Conservation (phyloP, 2,329 filamentous ascomycete genomes). For the Sodiomyces alkalinus region DNA sequence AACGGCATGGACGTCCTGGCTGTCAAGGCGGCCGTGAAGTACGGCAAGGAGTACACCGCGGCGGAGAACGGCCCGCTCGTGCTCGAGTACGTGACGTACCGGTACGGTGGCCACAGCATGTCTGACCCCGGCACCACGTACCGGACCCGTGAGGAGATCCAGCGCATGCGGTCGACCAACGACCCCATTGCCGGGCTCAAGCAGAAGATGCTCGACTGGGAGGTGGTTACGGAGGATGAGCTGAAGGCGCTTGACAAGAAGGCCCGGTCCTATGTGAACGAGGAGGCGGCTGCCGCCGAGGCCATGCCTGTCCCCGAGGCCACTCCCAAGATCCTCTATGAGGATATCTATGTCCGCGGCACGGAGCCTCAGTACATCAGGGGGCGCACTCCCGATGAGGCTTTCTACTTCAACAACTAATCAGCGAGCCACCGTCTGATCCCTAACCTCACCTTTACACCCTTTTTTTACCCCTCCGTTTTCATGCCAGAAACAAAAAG, state of each 20-base stretch:
- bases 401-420: slow-evolving; percentile 67
- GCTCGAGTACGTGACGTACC: slow-evolving; percentile 97
- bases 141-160: slow-evolving; percentile 97
- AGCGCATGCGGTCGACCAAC: slow-evolving; percentile 98
- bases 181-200: slow-evolving; percentile 97
- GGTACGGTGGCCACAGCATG: slow-evolving; percentile 99
- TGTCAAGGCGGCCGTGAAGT: slow-evolving; percentile 89
- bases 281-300: slow-evolving; percentile 83
- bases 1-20: slow-evolving; percentile 99
- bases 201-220: slow-evolving; percentile 96
- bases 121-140: slow-evolving; percentile 98
- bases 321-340: slow-evolving; percentile 71
- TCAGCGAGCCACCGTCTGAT: too few species aligned
- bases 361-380: slow-evolving; percentile 79
- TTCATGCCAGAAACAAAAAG: neutral
- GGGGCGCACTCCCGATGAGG: slow-evolving; percentile 81
- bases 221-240: slow-evolving; percentile 80
- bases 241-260: slow-evolving; percentile 95
- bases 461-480: neutral
- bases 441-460: neutral
- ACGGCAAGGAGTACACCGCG: slow-evolving; percentile 77
- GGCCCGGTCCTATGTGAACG: slow-evolving; percentile 70
- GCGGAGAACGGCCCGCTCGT: slow-evolving; percentile 85
- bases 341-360: slow-evolving; percentile 90
- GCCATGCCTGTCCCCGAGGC: slow-evolving; percentile 68